Evolutionary conservation across 2,329 filamentous ascomycete genomes (phyloP).

Genomic region (Trichoderma sp.): DNA sequence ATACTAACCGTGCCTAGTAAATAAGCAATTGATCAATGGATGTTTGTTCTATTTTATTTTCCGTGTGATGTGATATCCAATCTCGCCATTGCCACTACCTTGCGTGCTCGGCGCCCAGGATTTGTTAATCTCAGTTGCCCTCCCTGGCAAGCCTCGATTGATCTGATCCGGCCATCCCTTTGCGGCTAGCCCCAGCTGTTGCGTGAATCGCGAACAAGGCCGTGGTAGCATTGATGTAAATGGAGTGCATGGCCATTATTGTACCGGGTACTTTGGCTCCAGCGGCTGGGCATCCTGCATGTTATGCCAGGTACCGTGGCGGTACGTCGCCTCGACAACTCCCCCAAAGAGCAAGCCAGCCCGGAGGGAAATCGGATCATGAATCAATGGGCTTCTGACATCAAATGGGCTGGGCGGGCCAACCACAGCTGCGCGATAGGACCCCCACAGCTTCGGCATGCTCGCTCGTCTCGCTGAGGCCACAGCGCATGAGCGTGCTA

Average conservation of each 20-base stretch:
- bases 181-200: background rate
- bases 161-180: constrained; percentile 10
- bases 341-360: background rate
- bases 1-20: background rate
- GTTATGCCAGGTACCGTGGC: constrained; percentile 17
- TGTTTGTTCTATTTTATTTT: background rate
- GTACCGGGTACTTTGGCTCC: background rate
- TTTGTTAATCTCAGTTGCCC: constrained; percentile 1
- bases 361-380: background rate
- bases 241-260: background rate
- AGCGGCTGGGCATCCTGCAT: background rate
- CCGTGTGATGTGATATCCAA: background rate
- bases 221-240: background rate
- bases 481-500: background rate
- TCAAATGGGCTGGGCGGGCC: background rate
- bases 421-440: background rate
- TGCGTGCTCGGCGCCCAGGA: constrained; percentile 5
- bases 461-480: background rate
- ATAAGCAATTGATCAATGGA: background rate
- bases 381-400: constrained; percentile 7
- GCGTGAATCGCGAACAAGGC: background rate
- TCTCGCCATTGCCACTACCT: background rate
- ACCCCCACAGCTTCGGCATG: background rate
- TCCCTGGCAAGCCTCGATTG: background rate
- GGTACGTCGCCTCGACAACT: background rate